Conservation (phyloP, 257 asterid genomes). For the Avicennia marina region DNA sequence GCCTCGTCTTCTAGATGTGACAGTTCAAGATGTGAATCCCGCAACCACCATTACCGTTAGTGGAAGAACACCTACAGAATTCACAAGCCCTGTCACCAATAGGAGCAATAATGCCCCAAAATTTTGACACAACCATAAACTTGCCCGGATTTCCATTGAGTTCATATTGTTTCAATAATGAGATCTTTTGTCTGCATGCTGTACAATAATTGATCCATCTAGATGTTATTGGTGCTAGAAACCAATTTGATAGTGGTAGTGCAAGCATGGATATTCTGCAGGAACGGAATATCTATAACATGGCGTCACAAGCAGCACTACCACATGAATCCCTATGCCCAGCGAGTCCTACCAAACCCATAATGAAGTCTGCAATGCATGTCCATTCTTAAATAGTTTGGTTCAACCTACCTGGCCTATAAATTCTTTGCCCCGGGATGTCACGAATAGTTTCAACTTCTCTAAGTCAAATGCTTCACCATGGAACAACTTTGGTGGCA, state of each 20-base stretch:
- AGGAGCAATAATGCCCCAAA: conserved; percentile 12
- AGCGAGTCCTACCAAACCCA: conserved; percentile 12
- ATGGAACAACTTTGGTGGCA: conserved; percentile 21
- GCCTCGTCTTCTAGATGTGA: too few species aligned
- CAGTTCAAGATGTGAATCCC: too few species aligned
- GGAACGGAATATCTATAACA: conserved; percentile 20
- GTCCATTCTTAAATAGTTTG: conserved; percentile 4
- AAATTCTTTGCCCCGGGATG: conserved; percentile 16
- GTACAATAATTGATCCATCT: conserved; percentile 20
- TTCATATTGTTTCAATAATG: conserved; percentile 15
- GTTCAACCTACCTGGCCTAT: conserved; percentile 19
- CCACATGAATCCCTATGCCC: conserved; percentile 11
- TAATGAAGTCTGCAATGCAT: conserved; percentile 1
- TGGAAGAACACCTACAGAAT: conserved; percentile 2
- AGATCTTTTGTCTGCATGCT: conserved; percentile 20
- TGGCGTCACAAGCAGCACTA: conserved; percentile 13
- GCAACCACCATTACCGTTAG: conserved; percentile 4
- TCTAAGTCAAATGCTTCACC: conserved; percentile 17
- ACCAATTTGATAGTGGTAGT: conserved; percentile 10
- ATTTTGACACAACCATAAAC: conserved; percentile 15
- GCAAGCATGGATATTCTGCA: conserved; percentile 2
- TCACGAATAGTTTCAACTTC: background rate
- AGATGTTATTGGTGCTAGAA: background rate
- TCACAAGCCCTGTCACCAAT: background rate
- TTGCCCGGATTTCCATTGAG: conserved; percentile 3